Base-by-base conservation (phyloP, 495 filamentous ascomycete genomes). In the Chaetomidium leptoderma region DNA sequence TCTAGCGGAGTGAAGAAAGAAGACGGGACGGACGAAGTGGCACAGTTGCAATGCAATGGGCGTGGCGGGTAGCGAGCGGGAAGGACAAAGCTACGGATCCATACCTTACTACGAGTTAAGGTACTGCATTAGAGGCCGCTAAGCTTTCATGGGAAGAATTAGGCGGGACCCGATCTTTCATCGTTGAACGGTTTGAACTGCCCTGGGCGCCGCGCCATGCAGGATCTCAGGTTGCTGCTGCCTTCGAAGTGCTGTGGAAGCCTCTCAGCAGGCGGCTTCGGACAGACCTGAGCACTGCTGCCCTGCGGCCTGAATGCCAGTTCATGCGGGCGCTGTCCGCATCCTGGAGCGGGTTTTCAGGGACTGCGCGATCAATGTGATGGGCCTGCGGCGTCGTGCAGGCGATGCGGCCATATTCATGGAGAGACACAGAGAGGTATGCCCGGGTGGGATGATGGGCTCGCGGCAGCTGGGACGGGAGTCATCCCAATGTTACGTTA, bases 161-260 rank as follows among this genome's bases (percentile, higher is more conserved):
- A n/a, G n/a, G n/a, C n/a, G n/a, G n/a, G n/a, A n/a, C n/a, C n/a
- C n/a, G n/a, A n/a, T n/a, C n/a, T n/a, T n/a, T n/a, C n/a, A n/a
- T n/a, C n/a, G n/a, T n/a, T n/a, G n/a, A n/a, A n/a, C n/a, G n/a
- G n/a, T n/a, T n/a, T n/a, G n/a, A 40, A 16, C 23, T 46, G 14
- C 36, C 32, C 26, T 49, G 44, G 44, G 44, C 13, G n/a, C n/a
- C n/a, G n/a, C n/a, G n/a, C 36, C 44, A 30, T 60, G 52, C 52
- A 60, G 58, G 37, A 60, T 60, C 58, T 56, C 43, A 46, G n/a
- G n/a, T n/a, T n/a, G 32, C 27, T 27, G 4, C 24, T 9, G n/a
- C 37, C 52, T 37, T 45, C 36, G 58, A 60, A 51, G 58, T 37
- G 44, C 45, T 21, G 52, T 55, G 45, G 58, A 60, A 60, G 58